Evolutionary conservation across 2,329 filamentous ascomycete species (phyloP).

Genomic region (Penicillium hordei): DNA sequence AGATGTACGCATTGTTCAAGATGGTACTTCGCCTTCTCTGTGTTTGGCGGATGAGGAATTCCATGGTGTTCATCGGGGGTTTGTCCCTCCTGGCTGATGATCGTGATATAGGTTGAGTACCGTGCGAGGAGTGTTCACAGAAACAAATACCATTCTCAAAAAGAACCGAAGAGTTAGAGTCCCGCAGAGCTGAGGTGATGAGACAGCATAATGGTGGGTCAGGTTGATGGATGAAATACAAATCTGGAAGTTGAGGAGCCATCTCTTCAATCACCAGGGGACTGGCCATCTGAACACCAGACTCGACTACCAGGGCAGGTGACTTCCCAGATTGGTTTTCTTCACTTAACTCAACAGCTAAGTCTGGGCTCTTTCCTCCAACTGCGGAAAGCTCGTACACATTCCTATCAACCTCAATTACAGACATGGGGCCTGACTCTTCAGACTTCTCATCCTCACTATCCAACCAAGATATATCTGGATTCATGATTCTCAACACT

Average conservation of each 20-base stretch:
- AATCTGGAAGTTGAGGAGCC: not conserved
- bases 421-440: too few species aligned
- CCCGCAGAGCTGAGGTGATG: not conserved
- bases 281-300: not conserved
- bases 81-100: not conserved
- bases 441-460: not conserved
- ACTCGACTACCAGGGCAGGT: too few species aligned
- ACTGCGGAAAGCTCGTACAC: not conserved
- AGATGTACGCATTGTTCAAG: not conserved
- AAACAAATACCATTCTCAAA: not conserved
- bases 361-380: not conserved
- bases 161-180: not conserved
- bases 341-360: not conserved
- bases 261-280: not conserved
- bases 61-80: not conserved
- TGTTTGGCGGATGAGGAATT: not conserved
- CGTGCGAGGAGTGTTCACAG: not conserved
- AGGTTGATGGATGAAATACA: not conserved
- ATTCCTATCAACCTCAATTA: not conserved
- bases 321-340: not conserved
- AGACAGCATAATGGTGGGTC: not conserved
- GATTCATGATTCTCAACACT: not conserved
- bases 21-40: not conserved
- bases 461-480: not conserved
- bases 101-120: not conserved